Percentiles rank a stretch among this genome's conserved stretches.
These are phyloP conservation scores for Prunus davidiana DNA, from an alignment of 306 rosid species.

Conservation along the genomic window DNA sequence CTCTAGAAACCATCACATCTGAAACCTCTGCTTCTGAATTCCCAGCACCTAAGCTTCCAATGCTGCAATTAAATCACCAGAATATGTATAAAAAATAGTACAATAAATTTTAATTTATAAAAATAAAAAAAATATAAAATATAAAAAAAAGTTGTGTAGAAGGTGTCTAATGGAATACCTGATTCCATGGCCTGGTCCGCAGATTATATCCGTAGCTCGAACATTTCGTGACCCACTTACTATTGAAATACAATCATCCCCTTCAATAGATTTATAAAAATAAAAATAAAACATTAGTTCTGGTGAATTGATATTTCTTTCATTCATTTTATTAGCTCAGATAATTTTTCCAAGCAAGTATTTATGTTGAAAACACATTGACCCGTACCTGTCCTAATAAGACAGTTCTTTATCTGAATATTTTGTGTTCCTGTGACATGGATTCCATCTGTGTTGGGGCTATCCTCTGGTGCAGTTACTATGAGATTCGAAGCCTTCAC, in stretches of 20 bases:
- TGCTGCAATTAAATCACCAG: constrained; percentile 37
- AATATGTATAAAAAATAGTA: background rate
- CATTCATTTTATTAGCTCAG: background rate
- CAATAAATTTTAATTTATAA: background rate
- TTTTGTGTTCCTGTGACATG: constrained; percentile 57
- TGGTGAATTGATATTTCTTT: background rate
- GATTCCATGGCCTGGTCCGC: constrained; percentile 98
- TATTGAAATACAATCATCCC: constrained; percentile 93
- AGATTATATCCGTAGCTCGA: constrained; percentile 41
- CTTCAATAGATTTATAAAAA: constrained; percentile 25
- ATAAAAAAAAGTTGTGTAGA: background rate
- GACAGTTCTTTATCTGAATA: constrained; percentile 37
- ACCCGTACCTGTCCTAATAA: constrained; percentile 57
- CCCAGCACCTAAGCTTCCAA: constrained; percentile 78
- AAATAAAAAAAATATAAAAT: background rate
- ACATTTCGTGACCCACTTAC: constrained; percentile 72
- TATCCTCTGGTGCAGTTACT: constrained; percentile 58
- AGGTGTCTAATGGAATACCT: constrained; percentile 37
- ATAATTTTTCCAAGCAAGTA: too few species aligned
- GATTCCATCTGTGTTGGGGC: constrained; percentile 95
- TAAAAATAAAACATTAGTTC: background rate
- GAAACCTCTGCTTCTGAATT: constrained; percentile 62
- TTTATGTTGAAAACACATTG: too few species aligned
- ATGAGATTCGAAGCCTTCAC: constrained; percentile 44
- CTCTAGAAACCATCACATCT: constrained; percentile 53